phyloP scores from a whole-genome alignment of 2,329 filamentous ascomycete genomes.

The Penicillium sp. region DNA sequence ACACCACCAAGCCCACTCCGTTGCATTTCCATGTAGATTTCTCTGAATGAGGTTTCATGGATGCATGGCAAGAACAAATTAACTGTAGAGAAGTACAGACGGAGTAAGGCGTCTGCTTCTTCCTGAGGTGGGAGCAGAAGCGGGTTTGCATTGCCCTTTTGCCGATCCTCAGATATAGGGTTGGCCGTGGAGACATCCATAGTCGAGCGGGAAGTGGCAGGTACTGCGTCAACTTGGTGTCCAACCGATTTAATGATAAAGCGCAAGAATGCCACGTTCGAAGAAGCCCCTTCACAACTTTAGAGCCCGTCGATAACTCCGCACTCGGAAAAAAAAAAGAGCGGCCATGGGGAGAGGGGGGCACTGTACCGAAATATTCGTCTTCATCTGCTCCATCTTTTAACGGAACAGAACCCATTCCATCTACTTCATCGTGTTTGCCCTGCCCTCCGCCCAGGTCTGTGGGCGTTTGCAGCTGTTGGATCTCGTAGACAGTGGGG shows the following conservation, averaged over 20 bases:
- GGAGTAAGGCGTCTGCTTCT: conserved; percentile 16
- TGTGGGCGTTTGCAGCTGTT: not conserved
- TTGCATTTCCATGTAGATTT: conserved; percentile 12
- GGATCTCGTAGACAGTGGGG: not conserved
- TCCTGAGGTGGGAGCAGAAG: conserved; percentile 12
- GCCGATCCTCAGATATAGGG: not conserved
- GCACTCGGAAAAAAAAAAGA: not conserved
- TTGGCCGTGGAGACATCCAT: not conserved
- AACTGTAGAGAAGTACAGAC: conserved; percentile 17
- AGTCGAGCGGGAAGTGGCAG: not conserved
- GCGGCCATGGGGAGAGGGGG: not conserved
- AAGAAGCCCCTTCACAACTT: conserved; percentile 8
- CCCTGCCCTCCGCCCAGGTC: not conserved
- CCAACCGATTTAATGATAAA: conserved; percentile 11
- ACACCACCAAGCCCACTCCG: conserved; percentile 3
- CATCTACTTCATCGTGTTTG: conserved; percentile 18
- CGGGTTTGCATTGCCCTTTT: not conserved
- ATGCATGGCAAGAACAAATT: conserved; percentile 21
- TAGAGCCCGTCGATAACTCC: not conserved
- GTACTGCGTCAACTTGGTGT: not conserved
- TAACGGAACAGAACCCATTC: conserved; percentile 19
- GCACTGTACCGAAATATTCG: conserved; percentile 31
- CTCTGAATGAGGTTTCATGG: conserved; percentile 17
- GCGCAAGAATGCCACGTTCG: conserved; percentile 17
- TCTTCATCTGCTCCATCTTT: conserved; percentile 25